phyloP scores from a whole-genome alignment of 768 basidiomycete genomes.

The Leccinum rimulosum region DNA sequence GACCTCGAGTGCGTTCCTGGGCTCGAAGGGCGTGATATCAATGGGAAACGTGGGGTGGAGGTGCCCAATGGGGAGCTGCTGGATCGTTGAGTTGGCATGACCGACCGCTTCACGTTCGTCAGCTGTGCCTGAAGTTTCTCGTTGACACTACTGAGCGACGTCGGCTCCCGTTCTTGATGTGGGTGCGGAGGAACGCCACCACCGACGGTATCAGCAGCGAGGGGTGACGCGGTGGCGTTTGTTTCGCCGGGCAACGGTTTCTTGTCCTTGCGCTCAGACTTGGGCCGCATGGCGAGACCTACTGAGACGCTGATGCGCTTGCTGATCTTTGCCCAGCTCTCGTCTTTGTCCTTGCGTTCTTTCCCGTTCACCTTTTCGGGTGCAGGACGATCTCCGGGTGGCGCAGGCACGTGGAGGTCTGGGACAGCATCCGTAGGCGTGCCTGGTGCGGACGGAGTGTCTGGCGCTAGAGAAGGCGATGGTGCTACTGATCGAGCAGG shows the following conservation, averaged over 20 bases:
- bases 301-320: constrained; percentile 62
- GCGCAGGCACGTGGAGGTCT: constrained; percentile 4
- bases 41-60: constrained; percentile 19
- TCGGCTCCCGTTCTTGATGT: constrained; percentile 17
- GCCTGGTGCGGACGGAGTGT: constrained; percentile 14
- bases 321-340: constrained; percentile 62
- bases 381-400: constrained; percentile 3
- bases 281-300: constrained; percentile 37
- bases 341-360: constrained; percentile 39
- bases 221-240: constrained; percentile 6
- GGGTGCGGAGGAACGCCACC: constrained; percentile 1
- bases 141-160: constrained; percentile 26
- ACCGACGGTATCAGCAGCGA: constrained; percentile 6
- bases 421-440: constrained; percentile 11
- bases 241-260: constrained; percentile 9
- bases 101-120: constrained; percentile 26
- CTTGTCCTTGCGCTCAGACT: constrained; percentile 39
- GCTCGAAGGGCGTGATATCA: constrained; percentile 30
- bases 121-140: constrained; percentile 26
- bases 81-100: constrained; percentile 19
- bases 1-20: constrained; percentile 35
- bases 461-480: background rate
- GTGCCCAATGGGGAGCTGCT: constrained; percentile 19
- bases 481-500: constrained; percentile 1
- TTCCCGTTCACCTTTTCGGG: constrained; percentile 33